These are phyloP conservation scores for Rhodotorula sp. DNA, from an alignment of 1,284 basidiomycete species.

Conservation along the genomic window DNA sequence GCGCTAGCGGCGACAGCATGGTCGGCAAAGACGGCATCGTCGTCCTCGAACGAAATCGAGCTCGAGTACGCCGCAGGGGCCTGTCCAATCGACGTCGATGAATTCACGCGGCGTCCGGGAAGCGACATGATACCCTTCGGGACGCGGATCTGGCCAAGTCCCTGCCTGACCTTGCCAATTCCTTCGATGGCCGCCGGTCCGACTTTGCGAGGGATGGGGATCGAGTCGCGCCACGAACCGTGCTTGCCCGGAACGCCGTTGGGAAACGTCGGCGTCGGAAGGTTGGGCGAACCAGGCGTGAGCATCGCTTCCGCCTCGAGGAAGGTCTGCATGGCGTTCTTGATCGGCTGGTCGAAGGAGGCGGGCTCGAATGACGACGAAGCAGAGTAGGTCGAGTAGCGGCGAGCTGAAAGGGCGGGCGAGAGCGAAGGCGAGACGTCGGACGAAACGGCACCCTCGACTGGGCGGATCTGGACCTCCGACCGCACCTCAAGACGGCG, in stretches of 20 bases:
- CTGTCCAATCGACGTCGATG: background rate
- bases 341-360: slow-evolving; percentile 73
- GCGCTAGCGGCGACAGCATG: slow-evolving; percentile 8
- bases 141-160: slow-evolving; percentile 13
- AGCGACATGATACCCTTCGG: slow-evolving; percentile 10
- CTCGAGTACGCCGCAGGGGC: slow-evolving; percentile 6
- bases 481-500: slow-evolving; percentile 63
- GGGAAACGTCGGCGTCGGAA: slow-evolving; percentile 70
- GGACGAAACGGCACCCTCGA: background rate
- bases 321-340: slow-evolving; percentile 65
- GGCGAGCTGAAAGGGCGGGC: background rate
- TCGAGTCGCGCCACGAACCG: slow-evolving; percentile 33
- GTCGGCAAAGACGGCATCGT: slow-evolving; percentile 36
- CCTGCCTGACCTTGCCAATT: slow-evolving; percentile 14
- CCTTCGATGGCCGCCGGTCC: slow-evolving; percentile 21
- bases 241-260: slow-evolving; percentile 57
- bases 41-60: slow-evolving; percentile 37
- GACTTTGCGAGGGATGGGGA: slow-evolving; percentile 21
- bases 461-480: slow-evolving; percentile 61
- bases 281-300: slow-evolving; percentile 47
- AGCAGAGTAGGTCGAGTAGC: background rate
- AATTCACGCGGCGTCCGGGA: background rate
- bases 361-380: slow-evolving; percentile 19
- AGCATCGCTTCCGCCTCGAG: slow-evolving; percentile 56
- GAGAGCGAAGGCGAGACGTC: background rate